phyloP scores from a whole-genome alignment of 176 grass and related monocot genomes.

The Aegilops umbellulata region DNA sequence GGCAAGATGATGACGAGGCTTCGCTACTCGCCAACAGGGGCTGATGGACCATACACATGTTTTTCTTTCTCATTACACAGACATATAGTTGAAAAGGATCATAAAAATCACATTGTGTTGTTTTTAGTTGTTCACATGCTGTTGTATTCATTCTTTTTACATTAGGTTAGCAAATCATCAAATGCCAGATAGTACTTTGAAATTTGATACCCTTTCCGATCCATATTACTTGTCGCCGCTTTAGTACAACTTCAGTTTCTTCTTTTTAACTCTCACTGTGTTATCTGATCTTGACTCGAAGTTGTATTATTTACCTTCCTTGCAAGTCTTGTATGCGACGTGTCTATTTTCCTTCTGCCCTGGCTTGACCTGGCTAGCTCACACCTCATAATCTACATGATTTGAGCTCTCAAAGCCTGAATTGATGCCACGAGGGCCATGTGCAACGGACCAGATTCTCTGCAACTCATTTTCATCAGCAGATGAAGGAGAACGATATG shows the following conservation, averaged over 20 bases:
- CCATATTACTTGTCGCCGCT: too few relatives aligned
- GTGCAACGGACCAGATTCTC: background rate
- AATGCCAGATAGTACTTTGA: background rate
- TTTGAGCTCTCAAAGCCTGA: background rate
- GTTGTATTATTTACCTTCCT: background rate
- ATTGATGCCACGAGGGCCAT: background rate
- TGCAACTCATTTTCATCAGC: background rate
- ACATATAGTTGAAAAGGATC: slow-evolving; percentile 10
- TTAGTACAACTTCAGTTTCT: too few relatives aligned
- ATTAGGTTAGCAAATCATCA: background rate
- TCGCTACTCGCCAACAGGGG: slow-evolving; percentile 52
- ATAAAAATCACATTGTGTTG: background rate
- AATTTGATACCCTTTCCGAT: too few relatives aligned
- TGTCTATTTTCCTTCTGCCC: background rate
- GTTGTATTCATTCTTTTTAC: slow-evolving; percentile 35
- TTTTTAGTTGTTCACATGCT: slow-evolving; percentile 2
- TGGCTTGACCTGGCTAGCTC: background rate
- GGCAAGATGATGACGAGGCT: slow-evolving; percentile 43
- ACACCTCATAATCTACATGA: background rate
- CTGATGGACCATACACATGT: slow-evolving; percentile 26
- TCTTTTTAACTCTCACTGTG: background rate
- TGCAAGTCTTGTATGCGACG: background rate
- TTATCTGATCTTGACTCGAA: background rate
- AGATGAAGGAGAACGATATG: background rate
- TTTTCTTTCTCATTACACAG: background rate